These are phyloP conservation scores for Strobilomyces confusus DNA, from an alignment of 768 basidiomycete species.

Conservation along the genomic window DNA sequence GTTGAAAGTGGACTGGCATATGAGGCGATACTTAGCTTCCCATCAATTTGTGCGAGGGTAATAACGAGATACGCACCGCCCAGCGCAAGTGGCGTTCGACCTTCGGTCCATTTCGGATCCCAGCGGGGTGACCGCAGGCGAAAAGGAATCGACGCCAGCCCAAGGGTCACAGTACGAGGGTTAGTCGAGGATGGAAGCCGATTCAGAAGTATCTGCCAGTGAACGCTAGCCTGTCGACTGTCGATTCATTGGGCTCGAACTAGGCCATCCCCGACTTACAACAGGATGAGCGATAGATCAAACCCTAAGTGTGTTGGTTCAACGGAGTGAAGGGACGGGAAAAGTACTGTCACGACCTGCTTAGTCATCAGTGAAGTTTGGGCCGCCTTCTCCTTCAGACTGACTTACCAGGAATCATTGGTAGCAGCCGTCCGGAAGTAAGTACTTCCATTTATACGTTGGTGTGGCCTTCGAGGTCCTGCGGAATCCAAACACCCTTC, in stretches of 20 bases:
- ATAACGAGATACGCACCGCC: constrained; percentile 2
- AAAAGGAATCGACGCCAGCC: not conserved
- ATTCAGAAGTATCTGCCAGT: not conserved
- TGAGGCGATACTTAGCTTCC: constrained; percentile 4
- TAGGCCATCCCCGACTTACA: not conserved
- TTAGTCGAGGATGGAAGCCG: constrained; percentile 11
- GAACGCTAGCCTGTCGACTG: not conserved
- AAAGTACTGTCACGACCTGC: constrained; percentile 4
- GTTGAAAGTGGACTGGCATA: not conserved
- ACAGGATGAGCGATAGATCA: not conserved
- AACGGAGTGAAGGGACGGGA: not conserved
- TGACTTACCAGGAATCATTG: constrained; percentile 17
- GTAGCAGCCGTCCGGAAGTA: not conserved
- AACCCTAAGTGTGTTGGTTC: not conserved
- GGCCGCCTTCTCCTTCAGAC: constrained; percentile 1
- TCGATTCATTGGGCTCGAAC: not conserved
- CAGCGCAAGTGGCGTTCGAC: not conserved
- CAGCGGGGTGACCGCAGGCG: not conserved
- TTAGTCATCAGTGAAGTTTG: constrained; percentile 19
- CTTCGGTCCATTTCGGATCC: constrained; percentile 7
- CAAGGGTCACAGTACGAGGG: not conserved
- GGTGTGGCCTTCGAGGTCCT: constrained; percentile 1
- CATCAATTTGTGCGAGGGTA: not conserved
- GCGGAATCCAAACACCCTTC: constrained; percentile 6
- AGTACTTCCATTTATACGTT: not conserved